A percentile compares a stretch with the other conserved stretches of the same genome.
These are phyloP conservation scores for Sporobolomyces roseus DNA, from an alignment of 768 basidiomycete species.

Conservation along the genomic window DNA sequence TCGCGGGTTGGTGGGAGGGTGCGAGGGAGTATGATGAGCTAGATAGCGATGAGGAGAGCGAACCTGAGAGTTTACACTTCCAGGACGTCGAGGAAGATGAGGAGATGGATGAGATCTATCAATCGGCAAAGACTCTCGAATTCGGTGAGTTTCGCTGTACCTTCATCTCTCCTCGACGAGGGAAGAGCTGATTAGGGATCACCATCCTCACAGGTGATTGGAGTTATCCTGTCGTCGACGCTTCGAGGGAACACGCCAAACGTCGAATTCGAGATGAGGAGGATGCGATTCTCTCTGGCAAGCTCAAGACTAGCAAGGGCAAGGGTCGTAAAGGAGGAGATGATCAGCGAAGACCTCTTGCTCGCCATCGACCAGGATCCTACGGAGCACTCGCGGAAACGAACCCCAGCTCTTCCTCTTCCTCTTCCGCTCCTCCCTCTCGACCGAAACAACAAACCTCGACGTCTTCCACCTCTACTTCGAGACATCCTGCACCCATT, in stretches of 20 bases:
- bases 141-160: conserved; percentile 66
- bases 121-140: conserved; percentile 68
- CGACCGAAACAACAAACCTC: not conserved
- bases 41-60: conserved; percentile 37
- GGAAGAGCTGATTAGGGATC: not conserved
- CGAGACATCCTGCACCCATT: conserved; percentile 16
- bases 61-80: conserved; percentile 62
- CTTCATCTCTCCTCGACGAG: not conserved
- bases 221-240: conserved; percentile 45
- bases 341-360: conserved; percentile 54
- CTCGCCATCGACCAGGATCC: conserved; percentile 32
- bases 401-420: too few species aligned
- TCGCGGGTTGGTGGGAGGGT: conserved; percentile 41
- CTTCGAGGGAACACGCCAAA: conserved; percentile 53
- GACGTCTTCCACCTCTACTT: conserved; percentile 12
- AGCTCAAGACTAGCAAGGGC: conserved; percentile 1
- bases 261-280: conserved; percentile 74
- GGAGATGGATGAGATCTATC: conserved; percentile 64
- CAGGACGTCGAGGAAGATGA: conserved; percentile 65
- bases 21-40: conserved; percentile 48
- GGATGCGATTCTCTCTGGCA: conserved; percentile 62
- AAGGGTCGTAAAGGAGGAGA: too few species aligned
- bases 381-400: conserved; percentile 36
- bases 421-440: not conserved
- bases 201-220: conserved; percentile 39